These are phyloP conservation scores for Boletus albobrunnescens DNA, from an alignment of 1,284 basidiomycete genomes.

Conservation along the genomic window DNA sequence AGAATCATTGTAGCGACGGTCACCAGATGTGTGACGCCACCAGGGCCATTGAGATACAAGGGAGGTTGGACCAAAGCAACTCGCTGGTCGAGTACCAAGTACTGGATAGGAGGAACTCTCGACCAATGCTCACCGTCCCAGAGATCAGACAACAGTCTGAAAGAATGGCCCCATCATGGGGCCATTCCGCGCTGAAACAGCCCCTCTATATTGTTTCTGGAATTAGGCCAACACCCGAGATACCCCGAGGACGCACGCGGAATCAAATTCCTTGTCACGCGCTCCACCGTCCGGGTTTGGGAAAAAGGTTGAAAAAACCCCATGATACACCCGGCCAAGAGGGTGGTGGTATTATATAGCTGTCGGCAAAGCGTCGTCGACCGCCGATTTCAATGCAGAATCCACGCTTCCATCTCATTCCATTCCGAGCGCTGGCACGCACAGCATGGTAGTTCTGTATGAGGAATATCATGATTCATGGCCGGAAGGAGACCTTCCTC, in stretches of 20 bases:
- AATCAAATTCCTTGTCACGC: background rate
- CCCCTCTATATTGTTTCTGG: background rate
- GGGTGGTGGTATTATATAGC: background rate
- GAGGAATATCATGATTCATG: background rate
- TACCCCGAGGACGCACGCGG: constrained; percentile 4
- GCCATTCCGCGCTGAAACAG: constrained; percentile 8
- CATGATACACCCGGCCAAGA: background rate
- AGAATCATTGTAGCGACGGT: background rate
- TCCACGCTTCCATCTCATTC: constrained; percentile 1
- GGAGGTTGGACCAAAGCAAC: background rate
- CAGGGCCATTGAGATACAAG: background rate
- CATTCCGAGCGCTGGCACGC: background rate
- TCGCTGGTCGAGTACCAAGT: background rate
- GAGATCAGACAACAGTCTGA: background rate
- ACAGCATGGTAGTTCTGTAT: background rate
- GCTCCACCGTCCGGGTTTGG: background rate
- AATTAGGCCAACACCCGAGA: constrained; percentile 5
- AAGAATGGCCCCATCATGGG: background rate
- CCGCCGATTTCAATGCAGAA: constrained; percentile 4
- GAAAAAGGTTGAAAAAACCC: constrained; percentile 3
- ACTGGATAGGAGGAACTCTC: background rate
- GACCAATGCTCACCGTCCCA: background rate
- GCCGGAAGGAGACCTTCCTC: background rate
- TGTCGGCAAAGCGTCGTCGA: background rate
- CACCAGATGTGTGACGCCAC: background rate